Evolutionary conservation across 768 basidiomycete species (phyloP), one percentile per base, ranked within the genome.

Genomic region (Omphalotus guepiniiformis): DNA sequence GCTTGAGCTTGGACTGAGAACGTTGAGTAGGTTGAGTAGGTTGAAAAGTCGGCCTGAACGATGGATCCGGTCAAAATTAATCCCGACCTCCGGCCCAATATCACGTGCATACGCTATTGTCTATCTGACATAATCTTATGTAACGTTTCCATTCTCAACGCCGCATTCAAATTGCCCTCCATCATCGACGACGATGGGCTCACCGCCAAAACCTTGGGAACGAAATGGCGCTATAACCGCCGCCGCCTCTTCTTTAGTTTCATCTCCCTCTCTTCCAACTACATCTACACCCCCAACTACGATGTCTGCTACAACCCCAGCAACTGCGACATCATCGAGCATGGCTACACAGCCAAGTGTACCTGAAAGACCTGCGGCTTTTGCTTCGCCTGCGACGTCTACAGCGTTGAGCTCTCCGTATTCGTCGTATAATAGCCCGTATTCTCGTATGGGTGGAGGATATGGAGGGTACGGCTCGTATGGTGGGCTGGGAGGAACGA

Each of bases 191-290:
- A 55, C 63, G 34, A 90, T 91, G 88, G 80, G 76, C 29, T 88
- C 89, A 18, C 90, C 90, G 39, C 90, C 89, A 61, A 93, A 92
- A 63, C 91, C 90, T 55, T 93, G 90, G 91, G 91, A 93, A 64
- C 78, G 82, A 44, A 69, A 67, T 35, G 76, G 78, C 6, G 66
- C 69, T 38, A 58, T 64, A 30, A 65, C 70, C 23, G 57, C 71
- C 29, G 47, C 68, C 25, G 37, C 60, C 19, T 39, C 67, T 19
- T 32, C 61, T 13, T 45, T 63, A 22, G 42, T 67, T 30, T 29
- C 67, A 42, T 21, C 69, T 23, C 29, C 68, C 11, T 54, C 60
- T 16, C 47, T 59, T 8, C 46, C 56, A 29, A 55, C 62, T 12
- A 49, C 67, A 27, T 44, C 66, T 16, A 32, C 64, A 42, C 53